A percentile compares a stretch with the other conserved stretches of the same genome.
phyloP scores from a whole-genome alignment of 441 rosid genomes.

The Adansonia gregorii region DNA sequence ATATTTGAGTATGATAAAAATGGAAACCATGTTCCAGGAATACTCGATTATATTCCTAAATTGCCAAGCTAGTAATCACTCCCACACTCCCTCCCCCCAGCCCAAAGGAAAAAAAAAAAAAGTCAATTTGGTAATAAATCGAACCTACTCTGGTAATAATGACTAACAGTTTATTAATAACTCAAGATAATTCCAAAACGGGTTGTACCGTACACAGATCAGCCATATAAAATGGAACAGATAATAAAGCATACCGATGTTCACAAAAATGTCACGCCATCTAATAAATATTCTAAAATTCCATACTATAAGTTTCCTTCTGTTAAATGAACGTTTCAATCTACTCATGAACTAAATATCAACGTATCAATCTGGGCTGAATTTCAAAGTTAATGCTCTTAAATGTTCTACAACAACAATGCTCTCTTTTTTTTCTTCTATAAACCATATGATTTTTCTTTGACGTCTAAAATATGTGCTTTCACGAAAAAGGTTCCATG shows the following conservation, averaged over 20 bases:
- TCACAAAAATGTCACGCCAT: background rate
- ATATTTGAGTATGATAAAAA: background rate
- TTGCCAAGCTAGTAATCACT: background rate
- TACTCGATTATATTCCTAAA: background rate
- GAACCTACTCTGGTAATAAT: background rate
- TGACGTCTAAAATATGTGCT: background rate
- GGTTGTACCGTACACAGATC: background rate
- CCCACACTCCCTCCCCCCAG: background rate
- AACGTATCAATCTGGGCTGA: background rate
- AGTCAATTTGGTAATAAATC: background rate
- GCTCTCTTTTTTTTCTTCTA: background rate
- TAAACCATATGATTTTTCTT: background rate
- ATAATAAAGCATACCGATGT: constrained; percentile 1
- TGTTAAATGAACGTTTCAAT: background rate
- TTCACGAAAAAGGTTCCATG: background rate
- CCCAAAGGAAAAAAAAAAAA: background rate
- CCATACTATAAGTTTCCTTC: constrained; percentile 6
- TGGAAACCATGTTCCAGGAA: background rate
- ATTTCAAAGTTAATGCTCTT: constrained; percentile 12
- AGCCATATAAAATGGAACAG: constrained; percentile 1
- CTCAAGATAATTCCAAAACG: constrained; percentile 7
- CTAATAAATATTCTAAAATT: background rate
- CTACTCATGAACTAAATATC: background rate
- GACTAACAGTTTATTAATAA: constrained; percentile 11
- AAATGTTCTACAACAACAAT: background rate